Conservation (phyloP, 2,329 filamentous ascomycete genomes). For the Monosporascus sp. region DNA sequence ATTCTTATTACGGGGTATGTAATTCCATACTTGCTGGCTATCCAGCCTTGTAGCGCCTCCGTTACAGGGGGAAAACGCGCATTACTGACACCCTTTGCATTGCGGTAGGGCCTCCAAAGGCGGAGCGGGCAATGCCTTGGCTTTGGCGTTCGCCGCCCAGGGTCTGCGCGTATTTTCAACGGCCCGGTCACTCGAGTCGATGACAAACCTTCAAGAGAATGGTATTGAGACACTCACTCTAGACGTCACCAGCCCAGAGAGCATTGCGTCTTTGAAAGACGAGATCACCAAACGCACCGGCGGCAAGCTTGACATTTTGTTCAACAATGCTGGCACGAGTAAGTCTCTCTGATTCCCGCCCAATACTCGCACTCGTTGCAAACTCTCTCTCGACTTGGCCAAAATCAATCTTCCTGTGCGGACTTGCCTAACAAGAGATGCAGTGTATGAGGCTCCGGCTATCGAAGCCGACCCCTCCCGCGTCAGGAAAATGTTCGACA, state of each 20-base stretch:
- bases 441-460: constrained; percentile 9
- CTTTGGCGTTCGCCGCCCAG: constrained; percentile 5
- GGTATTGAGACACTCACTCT: neutral
- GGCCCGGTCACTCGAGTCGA: neutral
- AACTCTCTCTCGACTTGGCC: too few species aligned
- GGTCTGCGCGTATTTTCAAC: constrained; percentile 11
- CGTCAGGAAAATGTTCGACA: constrained; percentile 1
- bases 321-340: constrained; percentile 5
- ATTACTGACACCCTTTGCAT: too few species aligned
- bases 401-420: too few species aligned
- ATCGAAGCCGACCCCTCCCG: constrained; percentile 4
- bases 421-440: too few species aligned
- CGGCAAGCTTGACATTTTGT: neutral
- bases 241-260: neutral
- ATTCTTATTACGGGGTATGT: too few species aligned
- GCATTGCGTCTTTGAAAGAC: neutral
- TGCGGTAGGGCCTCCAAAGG: too few species aligned
- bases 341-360: neutral
- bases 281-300: neutral
- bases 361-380: too few species aligned
- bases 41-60: too few species aligned
- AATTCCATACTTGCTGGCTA: too few species aligned
- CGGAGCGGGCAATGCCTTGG: constrained; percentile 11
- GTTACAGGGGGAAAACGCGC: too few species aligned
- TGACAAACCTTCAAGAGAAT: neutral